Evolutionary conservation across 2,329 filamentous ascomycete species (phyloP).

Genomic region (Fonsecaea pugnacius): DNA sequence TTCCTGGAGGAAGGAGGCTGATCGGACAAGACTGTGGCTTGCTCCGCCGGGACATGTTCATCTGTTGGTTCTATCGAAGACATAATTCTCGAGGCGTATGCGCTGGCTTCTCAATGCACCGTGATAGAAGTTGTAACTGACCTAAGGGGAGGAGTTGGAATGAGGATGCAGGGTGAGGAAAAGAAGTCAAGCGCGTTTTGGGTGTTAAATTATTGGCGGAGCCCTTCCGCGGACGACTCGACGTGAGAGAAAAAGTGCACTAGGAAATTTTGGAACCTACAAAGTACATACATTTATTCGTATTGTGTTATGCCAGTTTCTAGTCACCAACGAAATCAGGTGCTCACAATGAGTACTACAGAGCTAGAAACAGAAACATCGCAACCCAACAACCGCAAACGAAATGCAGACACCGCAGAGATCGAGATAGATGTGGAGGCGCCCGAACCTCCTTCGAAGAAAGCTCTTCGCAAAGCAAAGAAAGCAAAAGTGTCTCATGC

Average conservation of each 20-base stretch:
- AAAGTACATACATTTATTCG: background rate
- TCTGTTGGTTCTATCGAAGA: constrained; percentile 23
- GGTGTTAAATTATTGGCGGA: background rate
- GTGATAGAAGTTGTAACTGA: background rate
- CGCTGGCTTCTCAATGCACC: background rate
- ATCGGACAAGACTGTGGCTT: constrained; percentile 19
- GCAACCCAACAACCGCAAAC: constrained; percentile 27
- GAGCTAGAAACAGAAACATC: constrained; percentile 4
- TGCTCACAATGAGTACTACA: constrained; percentile 30
- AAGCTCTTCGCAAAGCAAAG: constrained; percentile 84
- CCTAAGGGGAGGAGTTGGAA: background rate
- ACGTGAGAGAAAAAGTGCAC: background rate
- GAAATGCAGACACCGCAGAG: constrained; percentile 50
- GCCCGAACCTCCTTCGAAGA: constrained; percentile 96
- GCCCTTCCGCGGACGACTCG: background rate
- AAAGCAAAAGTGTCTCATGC: constrained; percentile 56
- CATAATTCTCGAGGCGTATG: constrained; percentile 12
- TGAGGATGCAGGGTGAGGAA: background rate
- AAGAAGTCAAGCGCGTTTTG: background rate
- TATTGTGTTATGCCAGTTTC: background rate
- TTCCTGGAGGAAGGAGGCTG: constrained; percentile 28
- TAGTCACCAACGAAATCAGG: background rate
- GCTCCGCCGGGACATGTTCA: constrained; percentile 13
- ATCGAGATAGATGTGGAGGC: constrained; percentile 86
- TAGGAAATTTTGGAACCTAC: background rate